Evolutionary conservation across 495 filamentous ascomycete genomes (phyloP), one percentile per base, ranked within the genome.

Genomic region (Penicillium turbatum): DNA sequence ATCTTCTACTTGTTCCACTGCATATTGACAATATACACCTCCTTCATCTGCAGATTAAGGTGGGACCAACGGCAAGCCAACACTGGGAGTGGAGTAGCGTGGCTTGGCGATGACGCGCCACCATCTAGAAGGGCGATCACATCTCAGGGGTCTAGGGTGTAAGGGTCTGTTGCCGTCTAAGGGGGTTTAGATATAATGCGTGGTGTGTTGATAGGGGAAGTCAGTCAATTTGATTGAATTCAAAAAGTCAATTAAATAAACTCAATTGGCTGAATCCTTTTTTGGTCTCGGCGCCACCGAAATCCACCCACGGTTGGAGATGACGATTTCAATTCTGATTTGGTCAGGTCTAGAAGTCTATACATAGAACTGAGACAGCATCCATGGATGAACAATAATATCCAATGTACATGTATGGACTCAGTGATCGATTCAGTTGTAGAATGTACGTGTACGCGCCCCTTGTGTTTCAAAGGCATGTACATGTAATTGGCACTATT

Each of bases 41-140:
- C 32, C n/a, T 5, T n/a, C 7, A 29, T 30, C 21, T 24, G 21
- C 21, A 24, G 21, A 24, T 2, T 24, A 24, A 24, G 21, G 21
- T 24, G 4, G 21, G 21, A 24, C 21, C 21, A 24, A 24, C 4
- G 21, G 21, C 21, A n/a, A n/a, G n/a, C n/a, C n/a, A 24, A 24
- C 21, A 24, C 21, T 24, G 21, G 2, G 21, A 27, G 49, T 51
- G 49, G 49, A 51, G 27, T 6, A 8, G 6, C 29, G 32, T 48
- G 3, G 30, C 51, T 54, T 58, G 51, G 51, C 39, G 37, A 50
- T 58, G 51, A 58, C 56, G 56, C 56, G 46, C 39, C 44, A 24
- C 27, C 34, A 27, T 41, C 48, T 53, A 12, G 48, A 39, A 56
- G 42, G 43, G 49, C 49, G 49, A 51, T 51, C 49, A 8, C 37